These are phyloP conservation scores for Diaporthe citrichinensis DNA, from an alignment of 2,329 filamentous ascomycete species.

Conservation along the genomic window DNA sequence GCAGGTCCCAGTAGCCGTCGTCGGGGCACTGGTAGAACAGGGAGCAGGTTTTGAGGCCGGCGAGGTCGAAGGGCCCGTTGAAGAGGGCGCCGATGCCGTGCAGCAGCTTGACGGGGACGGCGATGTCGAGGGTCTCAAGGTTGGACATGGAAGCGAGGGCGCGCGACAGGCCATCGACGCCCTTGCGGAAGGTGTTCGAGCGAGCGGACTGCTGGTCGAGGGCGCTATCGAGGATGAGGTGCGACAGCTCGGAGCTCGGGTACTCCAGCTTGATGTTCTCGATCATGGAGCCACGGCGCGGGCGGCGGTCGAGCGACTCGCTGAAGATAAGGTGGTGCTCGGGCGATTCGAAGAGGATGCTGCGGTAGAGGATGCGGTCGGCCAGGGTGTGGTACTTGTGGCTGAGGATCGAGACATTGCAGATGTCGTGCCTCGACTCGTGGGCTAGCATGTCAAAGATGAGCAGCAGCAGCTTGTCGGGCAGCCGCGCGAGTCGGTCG, in stretches of 20 bases:
- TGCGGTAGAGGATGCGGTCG: constrained; percentile 63
- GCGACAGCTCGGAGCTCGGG: constrained; percentile 58
- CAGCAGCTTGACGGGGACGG: constrained; percentile 59
- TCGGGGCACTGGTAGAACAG: constrained; percentile 62
- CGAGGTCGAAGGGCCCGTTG: constrained; percentile 65
- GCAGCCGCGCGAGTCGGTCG: constrained; percentile 49
- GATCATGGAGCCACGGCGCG: constrained; percentile 63
- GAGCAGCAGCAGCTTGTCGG: constrained; percentile 56
- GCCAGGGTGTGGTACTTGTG: constrained; percentile 59
- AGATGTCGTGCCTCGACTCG: constrained; percentile 56
- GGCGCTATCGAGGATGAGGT: constrained; percentile 56
- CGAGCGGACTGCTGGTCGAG: constrained; percentile 46
- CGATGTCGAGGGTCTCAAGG: constrained; percentile 61
- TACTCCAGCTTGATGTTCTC: constrained; percentile 61
- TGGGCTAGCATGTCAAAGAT: constrained; percentile 55
- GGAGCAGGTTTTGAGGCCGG: constrained; percentile 61
- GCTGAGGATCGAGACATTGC: constrained; percentile 59
- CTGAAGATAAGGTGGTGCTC: constrained; percentile 64
- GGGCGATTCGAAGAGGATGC: constrained; percentile 60
- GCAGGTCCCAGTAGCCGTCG: constrained; percentile 64
- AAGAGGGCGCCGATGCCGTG: constrained; percentile 64
- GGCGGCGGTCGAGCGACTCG: constrained; percentile 61
- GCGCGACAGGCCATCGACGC: constrained; percentile 60
- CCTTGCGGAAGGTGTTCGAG: constrained; percentile 50
- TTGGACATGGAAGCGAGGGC: constrained; percentile 66